phyloP scores from a whole-genome alignment of 331 rosid genomes.

The Pyrus hybrid region DNA sequence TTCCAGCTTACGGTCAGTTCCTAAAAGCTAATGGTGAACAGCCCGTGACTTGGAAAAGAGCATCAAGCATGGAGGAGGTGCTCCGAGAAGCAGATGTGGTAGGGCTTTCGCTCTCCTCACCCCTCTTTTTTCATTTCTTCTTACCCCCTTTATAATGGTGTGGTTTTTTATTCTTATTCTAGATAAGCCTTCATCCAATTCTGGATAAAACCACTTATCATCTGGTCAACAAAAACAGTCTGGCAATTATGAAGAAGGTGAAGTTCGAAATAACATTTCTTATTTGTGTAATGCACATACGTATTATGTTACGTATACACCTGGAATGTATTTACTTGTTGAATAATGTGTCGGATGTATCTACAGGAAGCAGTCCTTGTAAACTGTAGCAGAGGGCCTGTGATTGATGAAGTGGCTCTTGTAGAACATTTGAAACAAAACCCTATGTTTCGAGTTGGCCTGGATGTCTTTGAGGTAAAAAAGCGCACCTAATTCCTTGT shows the following conservation, averaged over 20 bases:
- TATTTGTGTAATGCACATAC: neutral
- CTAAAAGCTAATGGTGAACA: slow-evolving; percentile 77
- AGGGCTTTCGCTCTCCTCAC: slow-evolving; percentile 6
- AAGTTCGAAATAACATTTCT: neutral
- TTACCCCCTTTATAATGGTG: slow-evolving; percentile 3
- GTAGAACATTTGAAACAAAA: slow-evolving; percentile 80
- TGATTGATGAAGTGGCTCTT: slow-evolving; percentile 88
- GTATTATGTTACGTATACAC: too few species aligned
- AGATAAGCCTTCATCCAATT: slow-evolving; percentile 97
- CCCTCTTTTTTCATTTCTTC: neutral
- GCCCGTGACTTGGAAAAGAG: slow-evolving; percentile 95
- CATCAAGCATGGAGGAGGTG: slow-evolving; percentile 86
- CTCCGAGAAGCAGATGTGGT: slow-evolving; percentile 92
- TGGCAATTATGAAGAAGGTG: slow-evolving; percentile 87
- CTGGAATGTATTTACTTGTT: neutral
- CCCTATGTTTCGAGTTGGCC: slow-evolving; percentile 96
- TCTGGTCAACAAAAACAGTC: slow-evolving; percentile 86
- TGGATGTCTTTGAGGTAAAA: slow-evolving; percentile 91
- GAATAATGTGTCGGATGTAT: neutral
- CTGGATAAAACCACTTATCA: slow-evolving; percentile 95
- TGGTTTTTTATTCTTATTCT: slow-evolving; percentile 17
- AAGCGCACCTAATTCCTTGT: neutral
- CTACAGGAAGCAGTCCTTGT: slow-evolving; percentile 83
- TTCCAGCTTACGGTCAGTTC: slow-evolving; percentile 82
- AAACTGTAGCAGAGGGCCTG: slow-evolving; percentile 98